These are phyloP conservation scores for Prunus persica DNA, from an alignment of 306 rosid genomes.

Conservation along the genomic window DNA sequence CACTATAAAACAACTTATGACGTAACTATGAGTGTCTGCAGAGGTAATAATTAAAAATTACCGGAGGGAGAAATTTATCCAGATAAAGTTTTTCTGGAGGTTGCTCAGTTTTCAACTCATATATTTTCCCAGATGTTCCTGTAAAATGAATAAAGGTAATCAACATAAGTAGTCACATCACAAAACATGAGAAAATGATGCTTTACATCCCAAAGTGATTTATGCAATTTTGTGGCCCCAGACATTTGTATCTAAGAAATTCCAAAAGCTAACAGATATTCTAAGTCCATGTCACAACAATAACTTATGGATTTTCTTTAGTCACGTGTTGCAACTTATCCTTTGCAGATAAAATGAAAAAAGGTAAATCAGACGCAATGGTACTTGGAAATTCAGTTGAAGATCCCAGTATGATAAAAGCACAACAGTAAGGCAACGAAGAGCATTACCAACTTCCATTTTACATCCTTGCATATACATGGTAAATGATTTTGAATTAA, in stretches of 20 bases:
- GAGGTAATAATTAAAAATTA: slow-evolving; percentile 28
- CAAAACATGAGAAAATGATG: slow-evolving; percentile 23
- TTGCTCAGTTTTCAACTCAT: slow-evolving; percentile 41
- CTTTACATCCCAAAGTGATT: slow-evolving; percentile 6
- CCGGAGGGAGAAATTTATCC: slow-evolving; percentile 43
- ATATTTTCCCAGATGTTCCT: slow-evolving; percentile 28
- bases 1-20: slow-evolving; percentile 11
- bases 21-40: slow-evolving; percentile 6
- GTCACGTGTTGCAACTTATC: neutral
- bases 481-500: neutral
- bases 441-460: neutral
- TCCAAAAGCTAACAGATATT: neutral
- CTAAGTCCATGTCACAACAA: neutral
- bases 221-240: neutral
- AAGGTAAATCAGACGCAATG: neutral
- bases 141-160: slow-evolving; percentile 13
- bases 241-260: neutral
- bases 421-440: neutral
- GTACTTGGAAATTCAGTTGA: neutral
- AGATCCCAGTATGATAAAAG: neutral
- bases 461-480: neutral
- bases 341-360: neutral
- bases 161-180: slow-evolving; percentile 18
- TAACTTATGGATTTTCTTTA: neutral
- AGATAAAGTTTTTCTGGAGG: slow-evolving; percentile 25